A percentile compares a stretch with the other conserved stretches of the same genome.
These are phyloP conservation scores for Myxozyma neotropica DNA, from an alignment of 805 yeast genomes.

Conservation along the genomic window DNA sequence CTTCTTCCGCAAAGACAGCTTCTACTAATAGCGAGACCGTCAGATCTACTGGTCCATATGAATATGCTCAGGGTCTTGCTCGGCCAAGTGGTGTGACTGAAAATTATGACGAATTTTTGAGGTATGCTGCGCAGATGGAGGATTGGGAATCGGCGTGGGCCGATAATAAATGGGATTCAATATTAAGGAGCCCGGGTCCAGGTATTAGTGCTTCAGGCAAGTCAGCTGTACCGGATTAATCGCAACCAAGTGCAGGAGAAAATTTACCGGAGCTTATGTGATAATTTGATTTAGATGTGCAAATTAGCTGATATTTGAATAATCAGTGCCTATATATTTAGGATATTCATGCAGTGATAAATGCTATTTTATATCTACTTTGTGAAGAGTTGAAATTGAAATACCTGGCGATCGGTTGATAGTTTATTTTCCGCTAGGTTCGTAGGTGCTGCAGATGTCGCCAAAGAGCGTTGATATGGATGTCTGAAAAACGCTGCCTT, in stretches of 20 bases:
- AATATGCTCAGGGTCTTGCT: neutral
- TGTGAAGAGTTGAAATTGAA: neutral
- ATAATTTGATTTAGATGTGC: too few species aligned
- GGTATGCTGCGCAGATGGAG: conserved; percentile 20
- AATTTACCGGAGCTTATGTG: too few species aligned
- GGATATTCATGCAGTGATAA: too few species aligned
- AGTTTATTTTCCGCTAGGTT: neutral
- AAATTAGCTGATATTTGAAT: too few species aligned
- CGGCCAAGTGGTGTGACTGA: neutral
- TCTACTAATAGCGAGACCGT: neutral
- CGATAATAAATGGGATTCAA: conserved; percentile 21
- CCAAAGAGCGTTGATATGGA: too few species aligned
- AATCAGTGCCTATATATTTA: too few species aligned
- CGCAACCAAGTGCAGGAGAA: too few species aligned
- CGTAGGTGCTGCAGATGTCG: too few species aligned
- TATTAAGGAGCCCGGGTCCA: neutral
- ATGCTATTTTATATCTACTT: too few species aligned
- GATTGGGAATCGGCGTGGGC: conserved; percentile 14
- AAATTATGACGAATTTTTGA: conserved; percentile 1
- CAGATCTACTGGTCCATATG: neutral
- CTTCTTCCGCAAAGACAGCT: neutral
- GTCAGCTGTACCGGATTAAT: too few species aligned
- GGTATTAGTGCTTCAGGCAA: neutral
- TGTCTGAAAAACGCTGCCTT: too few species aligned
- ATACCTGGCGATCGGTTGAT: neutral